Conservation (phyloP, 768 basidiomycete genomes). For the Termitomyces sp. region DNA sequence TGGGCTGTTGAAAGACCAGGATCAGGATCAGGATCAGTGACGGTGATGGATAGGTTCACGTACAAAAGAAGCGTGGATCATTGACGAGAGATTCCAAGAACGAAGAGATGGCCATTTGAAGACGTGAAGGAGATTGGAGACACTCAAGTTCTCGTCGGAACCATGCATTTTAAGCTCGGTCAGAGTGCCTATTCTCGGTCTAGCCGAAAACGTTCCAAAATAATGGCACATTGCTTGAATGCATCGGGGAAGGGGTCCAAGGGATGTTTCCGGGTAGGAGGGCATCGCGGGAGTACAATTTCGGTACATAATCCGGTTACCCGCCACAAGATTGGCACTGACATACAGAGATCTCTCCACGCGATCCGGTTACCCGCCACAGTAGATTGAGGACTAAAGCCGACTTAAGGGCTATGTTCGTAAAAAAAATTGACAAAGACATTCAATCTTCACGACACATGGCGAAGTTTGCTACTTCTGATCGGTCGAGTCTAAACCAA, state of each 20-base stretch:
- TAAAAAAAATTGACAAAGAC: not conserved
- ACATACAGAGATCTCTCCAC: not conserved
- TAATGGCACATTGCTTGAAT: slow-evolving; percentile 2
- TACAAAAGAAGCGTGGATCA: slow-evolving; percentile 14
- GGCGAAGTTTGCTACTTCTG: not conserved
- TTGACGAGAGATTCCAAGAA: slow-evolving; percentile 10
- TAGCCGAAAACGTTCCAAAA: slow-evolving; percentile 1
- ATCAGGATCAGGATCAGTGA: not conserved
- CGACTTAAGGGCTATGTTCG: not conserved
- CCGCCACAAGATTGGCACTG: slow-evolving; percentile 1
- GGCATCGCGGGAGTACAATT: not conserved
- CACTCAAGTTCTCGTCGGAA: not conserved
- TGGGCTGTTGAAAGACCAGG: slow-evolving; percentile 9
- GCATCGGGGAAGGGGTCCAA: slow-evolving; percentile 3
- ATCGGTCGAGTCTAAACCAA: not conserved
- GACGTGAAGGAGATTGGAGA: not conserved
- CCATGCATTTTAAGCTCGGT: slow-evolving; percentile 3
- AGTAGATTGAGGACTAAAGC: not conserved
- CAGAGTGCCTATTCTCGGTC: not conserved
- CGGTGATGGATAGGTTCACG: not conserved
- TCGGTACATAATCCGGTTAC: not conserved
- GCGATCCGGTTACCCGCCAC: not conserved
- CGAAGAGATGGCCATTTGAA: slow-evolving; percentile 10
- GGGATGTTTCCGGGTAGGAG: not conserved
- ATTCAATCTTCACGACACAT: not conserved